phyloP scores from a whole-genome alignment of 371 early-diverging fungal genomes.

The Blakeslea trispora region DNA sequence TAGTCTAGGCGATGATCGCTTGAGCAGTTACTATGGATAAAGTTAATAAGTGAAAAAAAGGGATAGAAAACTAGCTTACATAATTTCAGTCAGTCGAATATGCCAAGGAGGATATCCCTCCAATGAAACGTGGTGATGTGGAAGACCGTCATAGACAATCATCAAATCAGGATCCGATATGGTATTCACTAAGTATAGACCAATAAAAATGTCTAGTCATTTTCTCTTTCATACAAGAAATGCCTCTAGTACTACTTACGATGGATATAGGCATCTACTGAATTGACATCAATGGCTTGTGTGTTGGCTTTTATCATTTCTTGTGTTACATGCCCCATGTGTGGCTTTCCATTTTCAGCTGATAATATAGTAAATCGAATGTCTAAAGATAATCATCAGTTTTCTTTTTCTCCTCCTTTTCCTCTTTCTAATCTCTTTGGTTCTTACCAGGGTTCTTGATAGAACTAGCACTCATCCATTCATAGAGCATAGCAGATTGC shows the following conservation, averaged over 20 bases:
- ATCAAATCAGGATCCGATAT: constrained; percentile 62
- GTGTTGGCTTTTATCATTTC: constrained; percentile 17
- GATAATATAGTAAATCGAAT: constrained; percentile 41
- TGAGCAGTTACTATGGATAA: constrained; percentile 23
- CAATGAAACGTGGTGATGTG: constrained; percentile 54
- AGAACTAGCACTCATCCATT: constrained; percentile 26
- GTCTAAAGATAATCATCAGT: constrained; percentile 15
- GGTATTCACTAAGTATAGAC: constrained; percentile 13
- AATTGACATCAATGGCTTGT: constrained; percentile 31
- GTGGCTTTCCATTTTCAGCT: constrained; percentile 31
- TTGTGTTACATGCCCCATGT: constrained; percentile 30
- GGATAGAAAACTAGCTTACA: constrained; percentile 35
- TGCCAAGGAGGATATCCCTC: constrained; percentile 71
- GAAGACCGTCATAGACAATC: constrained; percentile 59
- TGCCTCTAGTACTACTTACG: too few relatives aligned
- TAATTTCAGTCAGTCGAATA: constrained; percentile 59
- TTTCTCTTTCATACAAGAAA: not conserved
- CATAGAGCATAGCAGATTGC: constrained; percentile 34
- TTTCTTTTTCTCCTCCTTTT: constrained; percentile 12
- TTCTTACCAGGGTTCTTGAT: not conserved
- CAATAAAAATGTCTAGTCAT: not conserved
- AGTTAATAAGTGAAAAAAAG: not conserved
- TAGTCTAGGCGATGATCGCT: constrained; percentile 38
- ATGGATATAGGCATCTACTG: constrained; percentile 38
- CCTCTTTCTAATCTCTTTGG: too few relatives aligned